Base-by-base conservation (phyloP, 805 yeast genomes). In the Ogataea salicorniae region DNA sequence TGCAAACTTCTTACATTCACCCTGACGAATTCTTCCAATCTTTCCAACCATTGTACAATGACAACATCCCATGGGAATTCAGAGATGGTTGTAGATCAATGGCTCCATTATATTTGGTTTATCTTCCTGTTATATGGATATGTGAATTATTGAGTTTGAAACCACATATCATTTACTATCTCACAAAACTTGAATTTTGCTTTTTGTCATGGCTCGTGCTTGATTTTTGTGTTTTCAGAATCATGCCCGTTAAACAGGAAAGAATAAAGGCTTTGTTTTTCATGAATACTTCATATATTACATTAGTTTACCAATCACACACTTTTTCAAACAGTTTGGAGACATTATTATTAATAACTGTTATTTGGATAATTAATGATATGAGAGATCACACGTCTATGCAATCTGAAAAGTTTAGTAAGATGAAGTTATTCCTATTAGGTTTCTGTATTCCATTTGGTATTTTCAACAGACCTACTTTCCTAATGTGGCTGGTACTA, bases 11-110 rank as follows among this genome's bases (percentile, higher is more conserved):
- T 0, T 94, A 95, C 61, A 82, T 94, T 42, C 99, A 95, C 56
- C 99, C 99, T 0, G 99, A 94, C 71, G 99, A 94, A 68, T 97
- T 91, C 63, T 87, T 88, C 63, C 99, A 95, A 63, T 79, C 83
- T n/a, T 77, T 95, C 42, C 95, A 90, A 62, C 84, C 85, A 0
- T 59, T 92, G 22, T 73, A 82, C 13, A 62, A 64, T 71, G 66
- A 62, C 67, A 69, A 72, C 14, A 57, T 75, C 0, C 91, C 97
- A 0, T 92, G 99, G 99, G 99, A 92, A 62, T 94, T 87, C 66
- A 57, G 67, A 5, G 70, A 64, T 2, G 57, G 52, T 1, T 81
- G 90, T 3, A 72, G 98, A 48, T 85, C 95, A 48, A 74, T 76
- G 49, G 81, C 79, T 0, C 86, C 94, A 0, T 60, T 91, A 39